phyloP scores from a whole-genome alignment of 2,329 filamentous ascomycete genomes.

The Teratosphaeria pseudoeucalypti region DNA sequence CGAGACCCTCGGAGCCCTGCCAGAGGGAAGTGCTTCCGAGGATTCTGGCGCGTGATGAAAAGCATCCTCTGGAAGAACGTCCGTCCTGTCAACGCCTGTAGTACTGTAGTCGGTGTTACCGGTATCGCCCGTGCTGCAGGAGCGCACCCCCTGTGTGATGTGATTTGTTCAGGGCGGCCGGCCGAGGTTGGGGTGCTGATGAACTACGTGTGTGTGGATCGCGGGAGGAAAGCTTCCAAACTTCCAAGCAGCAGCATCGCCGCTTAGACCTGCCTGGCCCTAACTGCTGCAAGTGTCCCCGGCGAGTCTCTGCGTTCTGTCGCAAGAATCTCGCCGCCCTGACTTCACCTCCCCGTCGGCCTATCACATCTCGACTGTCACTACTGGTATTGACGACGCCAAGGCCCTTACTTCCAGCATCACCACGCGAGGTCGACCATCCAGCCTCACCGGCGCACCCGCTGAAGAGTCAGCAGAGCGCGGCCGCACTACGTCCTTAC shows the following conservation, averaged over 20 bases:
- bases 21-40: not conserved
- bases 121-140: not conserved
- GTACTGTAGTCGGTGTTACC: not conserved
- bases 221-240: not conserved
- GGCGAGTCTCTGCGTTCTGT: not conserved
- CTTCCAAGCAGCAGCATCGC: not conserved
- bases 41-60: not conserved
- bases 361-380: not conserved
- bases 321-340: not conserved
- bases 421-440: not conserved
- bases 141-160: not conserved
- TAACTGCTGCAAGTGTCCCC: not conserved
- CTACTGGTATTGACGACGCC: not conserved
- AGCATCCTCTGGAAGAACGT: not conserved
- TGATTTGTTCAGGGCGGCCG: not conserved
- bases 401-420: not conserved
- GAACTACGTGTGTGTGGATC: not conserved
- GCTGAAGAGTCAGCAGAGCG: not conserved
- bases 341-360: not conserved
- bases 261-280: not conserved
- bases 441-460: not conserved
- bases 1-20: not conserved
- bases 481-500: not conserved
- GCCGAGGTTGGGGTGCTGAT: not conserved
- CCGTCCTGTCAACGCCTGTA: not conserved